Percentiles rank a stretch among this genome's conserved stretches.
These are phyloP conservation scores for Juncus effusus DNA, from an alignment of 176 grass and related monocot species.

Conservation along the genomic window DNA sequence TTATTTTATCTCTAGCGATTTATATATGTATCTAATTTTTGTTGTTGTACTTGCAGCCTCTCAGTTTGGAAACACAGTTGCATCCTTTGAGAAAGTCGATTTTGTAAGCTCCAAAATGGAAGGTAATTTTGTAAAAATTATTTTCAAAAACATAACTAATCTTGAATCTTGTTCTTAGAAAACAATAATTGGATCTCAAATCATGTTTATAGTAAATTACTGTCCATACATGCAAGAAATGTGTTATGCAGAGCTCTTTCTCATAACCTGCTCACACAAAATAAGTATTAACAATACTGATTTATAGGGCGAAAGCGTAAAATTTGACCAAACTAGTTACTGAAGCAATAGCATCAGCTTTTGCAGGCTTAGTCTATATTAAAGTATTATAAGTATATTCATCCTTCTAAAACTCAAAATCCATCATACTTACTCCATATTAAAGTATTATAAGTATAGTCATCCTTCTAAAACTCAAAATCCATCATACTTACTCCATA, in stretches of 20 bases:
- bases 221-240: no score
- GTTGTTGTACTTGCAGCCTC: constrained; percentile 48
- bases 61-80: constrained; percentile 45
- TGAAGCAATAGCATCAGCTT: constrained; percentile 82
- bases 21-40: constrained; percentile 12
- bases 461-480: no score
- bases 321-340: constrained; percentile 62
- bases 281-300: no score
- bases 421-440: no score
- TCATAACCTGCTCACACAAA: no score
- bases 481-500: no score
- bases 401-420: no score
- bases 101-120: constrained; percentile 99
- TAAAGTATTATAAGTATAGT: constrained; percentile 46
- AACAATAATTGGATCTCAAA: no score
- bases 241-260: no score
- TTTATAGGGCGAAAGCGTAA: constrained; percentile 52
- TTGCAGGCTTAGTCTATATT: constrained; percentile 84
- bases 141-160: not conserved
- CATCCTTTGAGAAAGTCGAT: constrained; percentile 67
- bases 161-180: no score
- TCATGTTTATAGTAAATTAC: no score
- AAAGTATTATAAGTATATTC: constrained; percentile 65
- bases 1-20: not conserved
- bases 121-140: constrained; percentile 32